Percentiles rank a stretch among this genome's conserved stretches.
Conservation (phyloP, 2,329 filamentous ascomycete genomes). For the Colletotrichum navitas region DNA sequence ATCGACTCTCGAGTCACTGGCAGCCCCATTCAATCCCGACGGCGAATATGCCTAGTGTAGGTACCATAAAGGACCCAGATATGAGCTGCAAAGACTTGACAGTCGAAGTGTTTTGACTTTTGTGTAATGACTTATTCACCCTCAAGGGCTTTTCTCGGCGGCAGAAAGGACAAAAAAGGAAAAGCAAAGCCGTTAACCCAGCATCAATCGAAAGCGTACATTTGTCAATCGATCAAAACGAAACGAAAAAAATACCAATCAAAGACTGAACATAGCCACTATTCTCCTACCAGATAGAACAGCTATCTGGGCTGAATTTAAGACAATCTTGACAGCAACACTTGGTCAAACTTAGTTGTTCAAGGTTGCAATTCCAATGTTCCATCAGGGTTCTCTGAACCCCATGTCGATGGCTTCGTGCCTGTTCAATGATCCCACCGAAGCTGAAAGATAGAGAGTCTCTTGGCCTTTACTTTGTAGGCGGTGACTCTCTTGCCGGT, state of each 20-base stretch:
- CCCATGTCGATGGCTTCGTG: not conserved
- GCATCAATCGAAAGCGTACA: slow-evolving; percentile 1
- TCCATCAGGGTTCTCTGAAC: slow-evolving; percentile 2
- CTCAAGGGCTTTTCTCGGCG: not conserved
- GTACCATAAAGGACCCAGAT: slow-evolving; percentile 3
- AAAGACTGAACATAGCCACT: not conserved
- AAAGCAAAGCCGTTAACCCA: not conserved
- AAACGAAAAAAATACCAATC: slow-evolving; percentile 7
- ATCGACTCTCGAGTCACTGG: slow-evolving; percentile 7
- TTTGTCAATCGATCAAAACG: not conserved
- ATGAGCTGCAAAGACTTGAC: slow-evolving; percentile 7
- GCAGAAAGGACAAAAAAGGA: not conserved
- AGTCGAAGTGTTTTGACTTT: slow-evolving; percentile 15
- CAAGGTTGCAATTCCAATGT: slow-evolving; percentile 2
- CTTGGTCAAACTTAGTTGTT: not conserved
- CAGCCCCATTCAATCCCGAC: slow-evolving; percentile 13
- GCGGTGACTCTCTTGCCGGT: not conserved
- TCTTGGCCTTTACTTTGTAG: not conserved
- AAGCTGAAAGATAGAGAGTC: not conserved
- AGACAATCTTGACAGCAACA: slow-evolving; percentile 7
- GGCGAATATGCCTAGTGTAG: not conserved
- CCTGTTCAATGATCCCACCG: not conserved
- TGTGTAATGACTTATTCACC: not conserved
- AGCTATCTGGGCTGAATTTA: not conserved
- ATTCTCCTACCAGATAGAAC: slow-evolving; percentile 9